These are phyloP conservation scores for Magnusiomyces suaveolens DNA, from an alignment of 1,139 yeast genomes.

Conservation along the genomic window DNA sequence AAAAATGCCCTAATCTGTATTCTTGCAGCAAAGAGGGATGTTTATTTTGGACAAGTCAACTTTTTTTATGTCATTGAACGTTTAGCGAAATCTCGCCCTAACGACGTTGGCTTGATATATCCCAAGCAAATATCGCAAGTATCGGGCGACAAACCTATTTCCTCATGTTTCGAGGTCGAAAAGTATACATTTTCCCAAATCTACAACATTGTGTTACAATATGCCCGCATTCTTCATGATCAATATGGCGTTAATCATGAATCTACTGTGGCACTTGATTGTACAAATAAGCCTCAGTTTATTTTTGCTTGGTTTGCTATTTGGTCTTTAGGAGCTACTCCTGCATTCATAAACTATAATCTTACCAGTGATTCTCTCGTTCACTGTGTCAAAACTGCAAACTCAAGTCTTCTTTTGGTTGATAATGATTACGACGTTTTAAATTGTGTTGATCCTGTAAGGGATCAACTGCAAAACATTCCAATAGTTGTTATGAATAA, in stretches of 20 bases:
- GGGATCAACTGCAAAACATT: constrained; percentile 37
- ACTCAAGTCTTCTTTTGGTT: constrained; percentile 55
- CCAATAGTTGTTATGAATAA: constrained; percentile 49
- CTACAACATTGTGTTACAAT: constrained; percentile 52
- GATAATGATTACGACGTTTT: constrained; percentile 49
- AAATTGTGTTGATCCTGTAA: constrained; percentile 46
- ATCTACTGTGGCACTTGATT: constrained; percentile 68
- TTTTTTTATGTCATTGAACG: constrained; percentile 59
- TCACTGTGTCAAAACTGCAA: constrained; percentile 69
- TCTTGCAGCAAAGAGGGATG: constrained; percentile 15
- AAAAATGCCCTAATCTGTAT: constrained; percentile 23
- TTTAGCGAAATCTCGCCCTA: constrained; percentile 42
- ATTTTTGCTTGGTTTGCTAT: constrained; percentile 72
- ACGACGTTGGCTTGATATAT: constrained; percentile 49
- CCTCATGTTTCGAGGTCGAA: constrained; percentile 46
- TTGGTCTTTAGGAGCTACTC: constrained; percentile 88
- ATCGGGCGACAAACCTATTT: constrained; percentile 12
- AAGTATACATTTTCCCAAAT: constrained; percentile 58
- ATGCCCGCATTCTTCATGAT: constrained; percentile 54
- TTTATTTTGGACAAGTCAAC: constrained; percentile 44
- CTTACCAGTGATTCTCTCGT: constrained; percentile 62
- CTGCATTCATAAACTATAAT: constrained; percentile 81
- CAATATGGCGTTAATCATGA: constrained; percentile 57
- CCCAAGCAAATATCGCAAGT: constrained; percentile 41
- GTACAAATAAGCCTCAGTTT: constrained; percentile 76